Base-by-base conservation (phyloP, 805 yeast genomes). In the Yarrowia bubula region DNA sequence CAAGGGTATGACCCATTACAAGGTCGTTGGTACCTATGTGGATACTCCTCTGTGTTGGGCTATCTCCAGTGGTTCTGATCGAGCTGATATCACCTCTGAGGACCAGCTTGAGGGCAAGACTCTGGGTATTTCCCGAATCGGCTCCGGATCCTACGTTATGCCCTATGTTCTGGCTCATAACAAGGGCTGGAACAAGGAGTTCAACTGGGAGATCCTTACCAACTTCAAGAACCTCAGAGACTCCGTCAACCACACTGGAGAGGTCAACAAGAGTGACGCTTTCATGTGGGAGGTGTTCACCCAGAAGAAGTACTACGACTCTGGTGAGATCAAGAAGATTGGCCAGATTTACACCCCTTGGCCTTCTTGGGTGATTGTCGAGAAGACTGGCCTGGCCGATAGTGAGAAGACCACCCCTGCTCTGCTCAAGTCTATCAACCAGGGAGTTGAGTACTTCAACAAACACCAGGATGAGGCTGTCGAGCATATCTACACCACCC, bases 201-300 rank as follows among this genome's bases (percentile, higher is more conserved):
- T 78, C 39, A 79, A 78, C 11, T 88, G 84, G 73, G 85, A 84
- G 18, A 78, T 88, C 15, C 78, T 86, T 68, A 79, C 85, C 69
- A 89, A 83, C 67, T 92, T 92, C 77, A 81, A 83, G 72, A 89
- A 88, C 72, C 80, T 92, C 71, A 81, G 98, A 68, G 90, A 85
- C 68, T 86, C 92, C 1, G 98, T 92, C 42, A 90, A 90, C 75
- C 76, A 77, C 69, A 77, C 75, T 67, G 80, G 75, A 11, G 78
- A 74, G 3, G 79, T 81, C 22, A 75, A 74, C 35, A 73, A 80
- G 18, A 80, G 87, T 39, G 97, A 92, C 72, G 96, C 93, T 1
- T 92, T 92, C 75, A 89, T 92, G 96, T 92, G 98, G 98, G 98
- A 92, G 72, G 83, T 89, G 75, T 92, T 92, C 79, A 92, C 98